These are phyloP conservation scores for Suhomyces choctaworum DNA, from an alignment of 1,139 yeast species.

Conservation along the genomic window DNA sequence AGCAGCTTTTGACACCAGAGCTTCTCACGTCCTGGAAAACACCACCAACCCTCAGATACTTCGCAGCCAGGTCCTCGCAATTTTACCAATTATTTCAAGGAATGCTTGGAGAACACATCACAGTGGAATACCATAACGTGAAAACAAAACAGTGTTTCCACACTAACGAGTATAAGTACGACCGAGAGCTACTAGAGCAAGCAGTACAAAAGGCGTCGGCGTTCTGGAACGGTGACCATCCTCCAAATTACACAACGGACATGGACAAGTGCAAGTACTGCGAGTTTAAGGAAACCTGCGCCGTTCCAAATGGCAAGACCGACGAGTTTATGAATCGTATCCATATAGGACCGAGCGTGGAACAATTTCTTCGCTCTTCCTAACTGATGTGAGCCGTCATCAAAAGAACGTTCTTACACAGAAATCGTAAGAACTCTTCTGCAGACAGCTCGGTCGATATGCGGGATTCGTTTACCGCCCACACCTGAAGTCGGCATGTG, in stretches of 20 bases:
- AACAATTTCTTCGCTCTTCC: constrained; percentile 12
- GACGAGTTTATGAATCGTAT: constrained; percentile 5
- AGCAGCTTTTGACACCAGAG: constrained; percentile 14
- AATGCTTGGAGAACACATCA: constrained; percentile 32
- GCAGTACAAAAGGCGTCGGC: constrained; percentile 35
- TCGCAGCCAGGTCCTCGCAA: constrained; percentile 57
- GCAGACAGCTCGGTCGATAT: constrained; percentile 38
- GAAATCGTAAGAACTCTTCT: constrained; percentile 35
- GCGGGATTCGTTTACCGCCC: constrained; percentile 52
- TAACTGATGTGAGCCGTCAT: constrained; percentile 37
- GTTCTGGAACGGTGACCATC: constrained; percentile 58
- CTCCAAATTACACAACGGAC: constrained; percentile 42
- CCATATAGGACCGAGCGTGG: constrained; percentile 13
- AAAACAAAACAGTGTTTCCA: constrained; percentile 37
- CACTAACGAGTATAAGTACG: constrained; percentile 37
- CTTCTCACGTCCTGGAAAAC: constrained; percentile 45
- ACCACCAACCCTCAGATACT: constrained; percentile 57
- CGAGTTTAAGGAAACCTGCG: constrained; percentile 44
- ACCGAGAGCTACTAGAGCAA: constrained; percentile 24
- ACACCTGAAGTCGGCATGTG: constrained; percentile 42
- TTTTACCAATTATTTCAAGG: constrained; percentile 34
- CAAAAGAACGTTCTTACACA: constrained; percentile 38
- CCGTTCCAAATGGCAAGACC: constrained; percentile 27
- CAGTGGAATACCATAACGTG: constrained; percentile 55
- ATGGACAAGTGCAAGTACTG: constrained; percentile 52